Conservation (phyloP, 2,329 filamentous ascomycete species). For the Allantophomopsis lycopodina region DNA sequence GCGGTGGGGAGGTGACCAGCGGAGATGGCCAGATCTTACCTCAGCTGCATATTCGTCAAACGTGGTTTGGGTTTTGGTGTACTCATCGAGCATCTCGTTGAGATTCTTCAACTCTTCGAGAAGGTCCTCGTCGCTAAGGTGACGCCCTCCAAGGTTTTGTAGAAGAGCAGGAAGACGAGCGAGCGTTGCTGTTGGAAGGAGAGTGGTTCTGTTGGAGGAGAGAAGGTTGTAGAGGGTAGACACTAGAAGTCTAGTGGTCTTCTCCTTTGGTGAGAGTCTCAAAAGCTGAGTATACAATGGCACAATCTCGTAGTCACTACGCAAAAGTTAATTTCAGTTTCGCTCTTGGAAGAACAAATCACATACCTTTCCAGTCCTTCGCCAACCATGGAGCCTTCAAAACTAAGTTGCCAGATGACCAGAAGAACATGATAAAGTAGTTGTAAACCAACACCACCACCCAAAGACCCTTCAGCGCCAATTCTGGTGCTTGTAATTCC, state of each 20-base stretch:
- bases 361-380: conserved; percentile 75
- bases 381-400: conserved; percentile 64
- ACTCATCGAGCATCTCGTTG: conserved; percentile 50
- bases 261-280: conserved; percentile 89
- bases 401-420: conserved; percentile 93
- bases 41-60: conserved; percentile 44
- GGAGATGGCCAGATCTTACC: conserved; percentile 52
- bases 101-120: conserved; percentile 46
- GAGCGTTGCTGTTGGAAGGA: conserved; percentile 75
- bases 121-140: conserved; percentile 50
- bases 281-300: conserved; percentile 86
- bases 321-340: conserved; percentile 13
- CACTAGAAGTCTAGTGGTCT: conserved; percentile 84
- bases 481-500: conserved; percentile 36
- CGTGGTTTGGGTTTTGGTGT: conserved; percentile 47
- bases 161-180: conserved; percentile 63
- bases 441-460: conserved; percentile 82
- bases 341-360: neutral
- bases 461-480: conserved; percentile 47
- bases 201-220: conserved; percentile 50
- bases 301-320: conserved; percentile 82
- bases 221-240: conserved; percentile 85
- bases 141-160: conserved; percentile 45
- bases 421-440: conserved; percentile 88
- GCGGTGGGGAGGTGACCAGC: conserved; percentile 64